Evolutionary conservation across 345 rosid genomes (phyloP), one percentile per base, ranked within the genome.

Genomic region (Isatis tinctoria): DNA sequence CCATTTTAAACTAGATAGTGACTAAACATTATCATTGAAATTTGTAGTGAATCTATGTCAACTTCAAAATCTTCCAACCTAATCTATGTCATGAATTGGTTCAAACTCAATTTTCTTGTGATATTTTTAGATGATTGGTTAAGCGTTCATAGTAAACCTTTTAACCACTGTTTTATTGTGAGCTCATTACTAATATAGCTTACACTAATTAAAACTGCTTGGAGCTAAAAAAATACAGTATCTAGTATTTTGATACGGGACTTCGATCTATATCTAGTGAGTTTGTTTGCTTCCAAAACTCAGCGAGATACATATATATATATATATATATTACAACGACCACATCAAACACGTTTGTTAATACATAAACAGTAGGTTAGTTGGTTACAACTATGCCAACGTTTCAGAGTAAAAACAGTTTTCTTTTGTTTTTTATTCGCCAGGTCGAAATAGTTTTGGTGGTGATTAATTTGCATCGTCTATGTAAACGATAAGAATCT

Each of bases 401-500:
- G 57, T 33, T 60, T 47, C 3, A 35, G 27, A 70, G 47, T n/a
- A 24, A 4, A 37, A 2, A 26, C n/a, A 28, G 39, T n/a, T 37
- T 36, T 39, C 5, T 39, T 35, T 35, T 35, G 37, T 35, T 35
- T 35, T 35, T 35, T 35, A 7, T 35, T 35, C 10, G 10, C 37
- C 10, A 35, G 0, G 43, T 39, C 43, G 43, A 12, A 39, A 32
- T 32, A 5, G 35, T 32, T 32, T 32, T 24, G 20, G 62, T 20
- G 62, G 62, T 53, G 51, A 13, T 26, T 52, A 27, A 24, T 51
- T 26, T 14, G 16, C 59, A 33, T 49, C 58, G 22, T 14, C 16
- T 24, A 65, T 32, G n/a, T 45, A 45, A 45, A 33, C 47, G 74
- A 70, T 70, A 37, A 61, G 54, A 40, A 58, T 54, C 53, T 52